Evolutionary conservation across 257 asterid species (phyloP), one percentile per base, ranked within the genome.

Genomic region (Lycium ferocissimum): DNA sequence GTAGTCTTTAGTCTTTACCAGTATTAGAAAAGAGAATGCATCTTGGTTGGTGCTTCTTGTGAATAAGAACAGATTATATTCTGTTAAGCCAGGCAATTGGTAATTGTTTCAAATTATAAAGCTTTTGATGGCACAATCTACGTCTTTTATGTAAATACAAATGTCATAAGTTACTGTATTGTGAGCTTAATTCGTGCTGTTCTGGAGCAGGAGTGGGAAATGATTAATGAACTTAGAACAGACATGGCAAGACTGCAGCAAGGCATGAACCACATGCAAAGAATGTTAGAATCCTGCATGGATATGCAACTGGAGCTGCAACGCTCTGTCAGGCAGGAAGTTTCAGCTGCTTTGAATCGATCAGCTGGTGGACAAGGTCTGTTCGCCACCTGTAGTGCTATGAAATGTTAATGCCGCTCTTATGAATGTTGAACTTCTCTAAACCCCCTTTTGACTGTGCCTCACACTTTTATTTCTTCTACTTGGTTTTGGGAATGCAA

Each of bases 301-400:
- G 98, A 96, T 92, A 95, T 95, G 99, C 99, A 96, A 85, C 89
- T 96, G 83, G 99, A 96, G 91, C 94, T 96, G 86, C 99, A 96
- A 83, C 95, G 99, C 81, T 93, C 98, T 5, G 97, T 96, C 71
- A 89, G 97, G 51, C 99, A 96, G 87, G 99, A 96, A 91, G 97
- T 96, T 84, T 96, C 99, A 17, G 98, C 99, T 80, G 98, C 98
- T 87, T 93, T 96, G 43, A 96, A 93, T 81, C 91, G 97, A 81
- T 90, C 98, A 75, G 85, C 90, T 81, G 92, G 95, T 62, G 97
- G 88, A 83, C 96, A 91, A 93, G 99, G 99, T 95, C 69, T 51
- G 89, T 83, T 66, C 6, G 47, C 83, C 75, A 62, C 45, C 86
- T 51, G 43, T 9, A 38, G 71, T 59, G 0, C 12, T 51, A 72